Base-by-base conservation (phyloP, 116 monocot species). In the Iris pallida region DNA sequence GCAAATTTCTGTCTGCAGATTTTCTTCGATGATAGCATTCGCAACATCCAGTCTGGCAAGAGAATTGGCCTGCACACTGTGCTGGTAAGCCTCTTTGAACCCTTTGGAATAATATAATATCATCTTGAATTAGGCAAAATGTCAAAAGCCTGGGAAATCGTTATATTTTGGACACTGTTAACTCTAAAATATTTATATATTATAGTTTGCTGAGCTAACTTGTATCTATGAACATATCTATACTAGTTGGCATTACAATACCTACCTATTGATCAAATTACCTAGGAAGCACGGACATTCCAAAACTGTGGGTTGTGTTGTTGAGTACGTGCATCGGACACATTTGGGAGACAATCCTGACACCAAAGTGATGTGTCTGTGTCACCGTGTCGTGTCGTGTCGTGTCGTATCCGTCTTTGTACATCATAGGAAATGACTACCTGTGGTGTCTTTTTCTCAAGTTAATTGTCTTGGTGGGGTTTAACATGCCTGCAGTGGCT, bases 1-100 rank as follows among this genome's bases (percentile, higher is more conserved):
- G 7, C 59, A 64, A 48, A 45, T 40, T 63, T 13, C 16, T 52
- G 76, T 14, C 5, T 67, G n/a, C 79, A 92, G 91, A 80, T 88
- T 48, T 92, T 92, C 76, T 92, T 92, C 20, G 92, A 92, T 40
- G 92, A 92, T 63, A 92, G 92, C 59, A 68, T 77, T 7, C 71
- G 92, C 62, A 92, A 92, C 65, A 79, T 92, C 63, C 83, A 83
- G 54, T 73, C 88, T 0, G 92, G 88, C 54, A 88, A 92, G 42
- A 57, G 56, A 45, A 80, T 88, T 42, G 92, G 92, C 16, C 78
- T 92, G 0, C 78, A 77, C 58, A 92, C 92, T 3, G 92, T 88
- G 3, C 73, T 92, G 88, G 91, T 92, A 81, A 88, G 86, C 45
- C 13, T 41, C 17, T 46, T 17, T 64, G 6, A 16, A 10, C 42